Percentiles rank a stretch among this genome's conserved stretches.
phyloP scores from a whole-genome alignment of 805 yeast species.

The Saturnispora sanitii region DNA sequence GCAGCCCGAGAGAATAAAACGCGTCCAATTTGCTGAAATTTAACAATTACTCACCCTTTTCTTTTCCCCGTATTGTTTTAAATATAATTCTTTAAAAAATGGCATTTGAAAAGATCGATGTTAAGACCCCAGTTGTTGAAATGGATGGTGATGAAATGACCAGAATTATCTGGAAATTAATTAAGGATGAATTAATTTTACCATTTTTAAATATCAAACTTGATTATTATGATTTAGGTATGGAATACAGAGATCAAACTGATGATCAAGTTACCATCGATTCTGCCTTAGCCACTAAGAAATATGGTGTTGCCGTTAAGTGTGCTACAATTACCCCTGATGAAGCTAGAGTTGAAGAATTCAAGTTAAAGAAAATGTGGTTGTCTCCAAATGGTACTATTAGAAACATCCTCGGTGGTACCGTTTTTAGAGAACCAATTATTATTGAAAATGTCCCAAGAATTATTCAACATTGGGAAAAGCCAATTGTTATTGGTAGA shows the following conservation, averaged over 20 bases:
- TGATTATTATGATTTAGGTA: slow-evolving; percentile 85
- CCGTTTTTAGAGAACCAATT: slow-evolving; percentile 95
- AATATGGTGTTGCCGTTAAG: slow-evolving; percentile 89
- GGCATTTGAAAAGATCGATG: slow-evolving; percentile 51
- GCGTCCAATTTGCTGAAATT: too few species aligned
- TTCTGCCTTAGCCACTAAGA: slow-evolving; percentile 80
- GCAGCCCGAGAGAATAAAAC: not conserved
- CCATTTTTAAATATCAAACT: slow-evolving; percentile 84
- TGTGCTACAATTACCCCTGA: slow-evolving; percentile 99
- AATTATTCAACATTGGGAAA: slow-evolving; percentile 83
- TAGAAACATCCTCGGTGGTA: slow-evolving; percentile 91
- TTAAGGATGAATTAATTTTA: slow-evolving; percentile 72
- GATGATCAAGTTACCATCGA: slow-evolving; percentile 82
- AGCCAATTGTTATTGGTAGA: slow-evolving; percentile 94
- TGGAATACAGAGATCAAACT: slow-evolving; percentile 78
- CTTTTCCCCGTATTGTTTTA: not conserved
- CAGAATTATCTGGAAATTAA: slow-evolving; percentile 88
- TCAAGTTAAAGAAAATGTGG: slow-evolving; percentile 92
- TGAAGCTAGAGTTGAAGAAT: slow-evolving; percentile 90
- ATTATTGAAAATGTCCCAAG: slow-evolving; percentile 81
- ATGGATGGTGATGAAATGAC: slow-evolving; percentile 99
- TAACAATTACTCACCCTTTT: not conserved
- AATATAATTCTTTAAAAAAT: slow-evolving; percentile 4
- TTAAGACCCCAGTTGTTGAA: slow-evolving; percentile 84
- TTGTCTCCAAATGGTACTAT: slow-evolving; percentile 94